Base-by-base conservation (phyloP, 2,329 filamentous ascomycete genomes). In the Fusarium paranaense region DNA sequence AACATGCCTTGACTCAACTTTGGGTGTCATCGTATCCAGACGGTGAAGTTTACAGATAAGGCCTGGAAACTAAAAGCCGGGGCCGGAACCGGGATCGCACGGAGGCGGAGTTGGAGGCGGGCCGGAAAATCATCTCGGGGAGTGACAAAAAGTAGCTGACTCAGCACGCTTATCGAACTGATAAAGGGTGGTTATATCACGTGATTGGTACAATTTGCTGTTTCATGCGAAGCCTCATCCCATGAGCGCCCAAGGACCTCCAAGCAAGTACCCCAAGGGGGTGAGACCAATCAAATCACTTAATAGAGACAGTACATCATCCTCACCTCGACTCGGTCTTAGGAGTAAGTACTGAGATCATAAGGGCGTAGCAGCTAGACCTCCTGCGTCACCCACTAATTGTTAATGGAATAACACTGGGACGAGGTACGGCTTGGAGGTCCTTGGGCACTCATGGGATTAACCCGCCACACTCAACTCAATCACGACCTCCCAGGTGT, bases 1-100 rank as follows among this genome's bases (percentile, higher is more conserved):
- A n/a, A 83, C 83, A 3, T 76, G 78, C 9, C 42, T 56, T 5
- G 74, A 73, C 13, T 75, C 58, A 9, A 42, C 18, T 5, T 59
- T 38, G 35, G 30, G 32, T 9, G 64, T 38, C 72, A 74, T 74
- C 35, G 45, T 66, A 27, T 18, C 27, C 18, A 9, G 22, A 56
- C 16, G 25, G 25, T 40, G 52, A 67, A n/a, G 32, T 30, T 45
- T 40, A 54, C 47, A 20, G 32, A 27, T 27, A 27, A 27, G 27
- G 27, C 27, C 25, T 8, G 47, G 27, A 32, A 52, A 30, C 27
- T 25, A 35, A 40, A 50, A 30, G 25, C 35, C 57, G 27, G 18
- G 27, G 13, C 35, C 57, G 22, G n/a, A 27, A 40, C 33, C 59
- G 22, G 35, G 57, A 38, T 2, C 2, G 11, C n/a, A 32, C n/a